Conservation (phyloP, 1,284 basidiomycete species). For the Apiotrichum gamsii region DNA sequence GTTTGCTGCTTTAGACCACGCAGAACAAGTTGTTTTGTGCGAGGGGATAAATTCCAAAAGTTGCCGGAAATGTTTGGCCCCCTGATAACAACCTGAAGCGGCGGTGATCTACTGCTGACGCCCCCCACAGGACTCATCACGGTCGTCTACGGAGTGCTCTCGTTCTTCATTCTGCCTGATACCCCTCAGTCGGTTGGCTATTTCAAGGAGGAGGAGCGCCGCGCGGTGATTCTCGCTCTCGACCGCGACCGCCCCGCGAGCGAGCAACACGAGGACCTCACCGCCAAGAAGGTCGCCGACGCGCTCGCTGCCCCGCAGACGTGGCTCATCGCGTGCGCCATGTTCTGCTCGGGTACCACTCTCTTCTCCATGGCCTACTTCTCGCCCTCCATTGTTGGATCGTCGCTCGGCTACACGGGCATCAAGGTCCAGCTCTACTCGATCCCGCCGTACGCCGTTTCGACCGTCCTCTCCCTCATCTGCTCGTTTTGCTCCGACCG, state of each 20-base stretch:
- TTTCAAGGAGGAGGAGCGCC: conserved; percentile 50
- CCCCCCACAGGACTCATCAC: conserved; percentile 39
- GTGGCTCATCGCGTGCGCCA: conserved; percentile 23
- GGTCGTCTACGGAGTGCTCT: conserved; percentile 49
- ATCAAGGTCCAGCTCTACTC: conserved; percentile 47
- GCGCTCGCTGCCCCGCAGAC: conserved; percentile 19
- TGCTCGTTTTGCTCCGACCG: conserved; percentile 55
- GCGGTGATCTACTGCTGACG: no score
- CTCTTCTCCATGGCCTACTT: conserved; percentile 55
- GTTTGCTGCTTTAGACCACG: no score
- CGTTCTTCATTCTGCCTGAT: conserved; percentile 51
- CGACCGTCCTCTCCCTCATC: conserved; percentile 51
- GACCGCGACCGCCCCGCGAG: conserved; percentile 16
- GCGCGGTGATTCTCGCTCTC: conserved; percentile 40
- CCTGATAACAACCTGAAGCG: no score
- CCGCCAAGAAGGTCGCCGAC: conserved; percentile 49
- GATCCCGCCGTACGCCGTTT: conserved; percentile 54
- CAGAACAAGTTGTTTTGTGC: no score
- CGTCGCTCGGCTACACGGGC: conserved; percentile 51
- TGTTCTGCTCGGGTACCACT: conserved; percentile 42
- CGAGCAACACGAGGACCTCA: conserved; percentile 49
- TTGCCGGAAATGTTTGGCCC: no score
- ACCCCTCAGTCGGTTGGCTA: conserved; percentile 43
- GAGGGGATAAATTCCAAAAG: no score
- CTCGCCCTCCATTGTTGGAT: conserved; percentile 48